Conservation (phyloP, 805 yeast genomes). For the Ogataea minuta region DNA sequence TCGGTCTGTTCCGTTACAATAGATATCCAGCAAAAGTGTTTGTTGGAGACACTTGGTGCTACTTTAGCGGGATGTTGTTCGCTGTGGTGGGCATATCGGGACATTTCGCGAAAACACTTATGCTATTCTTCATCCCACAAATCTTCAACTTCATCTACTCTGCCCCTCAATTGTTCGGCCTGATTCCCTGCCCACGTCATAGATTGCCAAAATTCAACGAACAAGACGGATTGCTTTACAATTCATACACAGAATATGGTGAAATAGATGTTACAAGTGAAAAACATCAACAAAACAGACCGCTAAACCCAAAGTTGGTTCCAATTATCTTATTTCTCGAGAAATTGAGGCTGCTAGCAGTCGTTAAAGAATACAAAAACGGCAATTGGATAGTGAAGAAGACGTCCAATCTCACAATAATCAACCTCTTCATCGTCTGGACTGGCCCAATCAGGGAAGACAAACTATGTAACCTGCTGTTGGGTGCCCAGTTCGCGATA, state of each 20-base stretch:
- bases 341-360: constrained; percentile 47
- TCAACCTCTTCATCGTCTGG: constrained; percentile 80
- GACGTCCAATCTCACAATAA: constrained; percentile 82
- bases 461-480: constrained; percentile 55
- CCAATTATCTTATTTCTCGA: constrained; percentile 46
- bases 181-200: constrained; percentile 95
- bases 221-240: constrained; percentile 69
- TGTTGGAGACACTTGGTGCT: constrained; percentile 98
- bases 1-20: constrained; percentile 73
- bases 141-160: constrained; percentile 87
- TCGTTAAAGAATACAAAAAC: constrained; percentile 32
- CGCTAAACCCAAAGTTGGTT: constrained; percentile 28
- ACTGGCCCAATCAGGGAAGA: constrained; percentile 91
- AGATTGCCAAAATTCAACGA: constrained; percentile 77
- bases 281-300: constrained; percentile 12
- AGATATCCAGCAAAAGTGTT: constrained; percentile 92
- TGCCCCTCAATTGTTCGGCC: constrained; percentile 82
- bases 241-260: constrained; percentile 54
- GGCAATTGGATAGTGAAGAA: constrained; percentile 30
- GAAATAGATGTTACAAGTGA: constrained; percentile 13
- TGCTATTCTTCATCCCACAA: constrained; percentile 87
- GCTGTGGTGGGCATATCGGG: constrained; percentile 96
- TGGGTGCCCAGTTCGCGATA: constrained; percentile 58
- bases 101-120: constrained; percentile 90
- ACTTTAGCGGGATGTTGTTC: constrained; percentile 97